Percentiles rank a stretch among this genome's conserved stretches.
Evolutionary conservation across 768 basidiomycete genomes (phyloP).

Genomic region (Boletus rubroflammeus): DNA sequence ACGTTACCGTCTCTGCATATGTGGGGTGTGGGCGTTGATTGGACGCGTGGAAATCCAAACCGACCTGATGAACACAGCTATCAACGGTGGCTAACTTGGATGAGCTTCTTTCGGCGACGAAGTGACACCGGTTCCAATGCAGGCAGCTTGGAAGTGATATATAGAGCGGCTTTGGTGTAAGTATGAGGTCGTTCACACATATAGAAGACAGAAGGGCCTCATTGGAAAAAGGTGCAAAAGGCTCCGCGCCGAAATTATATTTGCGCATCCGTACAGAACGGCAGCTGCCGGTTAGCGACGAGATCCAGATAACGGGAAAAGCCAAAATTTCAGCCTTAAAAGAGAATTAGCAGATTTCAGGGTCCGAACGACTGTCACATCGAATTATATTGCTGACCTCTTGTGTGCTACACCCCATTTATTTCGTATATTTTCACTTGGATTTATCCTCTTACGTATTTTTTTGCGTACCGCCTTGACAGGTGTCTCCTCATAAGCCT

Average conservation of each 20-base stretch:
- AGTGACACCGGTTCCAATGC: not conserved
- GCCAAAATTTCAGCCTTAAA: slow-evolving; percentile 33
- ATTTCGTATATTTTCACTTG: slow-evolving; percentile 25
- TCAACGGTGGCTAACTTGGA: not conserved
- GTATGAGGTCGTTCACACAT: slow-evolving; percentile 20
- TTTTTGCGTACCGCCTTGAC: slow-evolving; percentile 36
- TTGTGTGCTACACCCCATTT: slow-evolving; percentile 18
- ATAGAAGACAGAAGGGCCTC: slow-evolving; percentile 6
- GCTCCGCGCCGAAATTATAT: slow-evolving; percentile 32
- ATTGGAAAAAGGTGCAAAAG: slow-evolving; percentile 19
- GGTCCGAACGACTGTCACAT: slow-evolving; percentile 31
- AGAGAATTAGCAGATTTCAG: slow-evolving; percentile 30
- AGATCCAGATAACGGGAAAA: slow-evolving; percentile 33
- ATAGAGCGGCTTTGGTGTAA: slow-evolving; percentile 10
- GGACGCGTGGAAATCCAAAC: slow-evolving; percentile 2
- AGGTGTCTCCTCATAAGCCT: slow-evolving; percentile 34
- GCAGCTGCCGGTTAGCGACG: slow-evolving; percentile 29
- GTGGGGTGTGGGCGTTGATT: slow-evolving; percentile 7
- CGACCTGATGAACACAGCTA: not conserved
- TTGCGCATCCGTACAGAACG: slow-evolving; percentile 25
- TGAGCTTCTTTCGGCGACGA: not conserved
- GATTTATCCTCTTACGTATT: slow-evolving; percentile 31
- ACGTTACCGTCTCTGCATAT: not conserved
- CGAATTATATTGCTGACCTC: slow-evolving; percentile 24
- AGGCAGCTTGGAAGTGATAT: slow-evolving; percentile 6